These are phyloP conservation scores for Sordaria brevicollis DNA, from an alignment of 495 filamentous ascomycete species.

Conservation along the genomic window DNA sequence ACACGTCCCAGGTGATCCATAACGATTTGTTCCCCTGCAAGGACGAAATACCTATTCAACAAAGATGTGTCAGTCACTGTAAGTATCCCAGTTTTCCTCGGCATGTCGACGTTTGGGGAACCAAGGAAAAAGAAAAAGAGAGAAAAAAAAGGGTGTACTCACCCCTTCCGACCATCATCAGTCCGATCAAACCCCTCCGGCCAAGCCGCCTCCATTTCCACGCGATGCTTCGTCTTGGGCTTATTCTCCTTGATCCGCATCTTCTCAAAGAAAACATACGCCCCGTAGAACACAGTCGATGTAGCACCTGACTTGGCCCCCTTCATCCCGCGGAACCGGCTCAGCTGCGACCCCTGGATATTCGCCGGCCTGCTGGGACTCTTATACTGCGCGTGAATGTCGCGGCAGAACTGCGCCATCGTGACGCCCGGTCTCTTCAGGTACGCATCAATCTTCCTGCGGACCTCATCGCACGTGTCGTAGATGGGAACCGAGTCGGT, in stretches of 20 bases:
- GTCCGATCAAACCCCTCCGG: slow-evolving; percentile 11
- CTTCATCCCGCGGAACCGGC: slow-evolving; percentile 39
- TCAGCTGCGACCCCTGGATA: slow-evolving; percentile 26
- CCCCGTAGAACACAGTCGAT: slow-evolving; percentile 34
- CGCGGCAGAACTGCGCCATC: slow-evolving; percentile 42
- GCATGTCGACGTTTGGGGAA: not conserved
- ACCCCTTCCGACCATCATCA: not conserved
- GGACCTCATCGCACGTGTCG: slow-evolving; percentile 48
- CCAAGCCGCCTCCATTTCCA: slow-evolving; percentile 43
- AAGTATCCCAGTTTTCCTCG: not conserved
- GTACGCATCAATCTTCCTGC: slow-evolving; percentile 43
- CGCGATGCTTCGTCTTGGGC: slow-evolving; percentile 40
- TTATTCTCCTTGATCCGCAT: slow-evolving; percentile 42
- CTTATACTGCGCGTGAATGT: slow-evolving; percentile 27
- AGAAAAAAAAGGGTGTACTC: not conserved
- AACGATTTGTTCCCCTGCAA: not conserved
- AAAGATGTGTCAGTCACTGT: not conserved
- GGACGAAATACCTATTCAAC: not conserved
- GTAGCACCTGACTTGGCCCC: slow-evolving; percentile 34
- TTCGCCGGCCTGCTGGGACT: slow-evolving; percentile 2
- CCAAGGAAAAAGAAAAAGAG: too few species aligned
- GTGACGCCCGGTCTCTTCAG: slow-evolving; percentile 37
- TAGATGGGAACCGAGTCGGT: slow-evolving; percentile 33
- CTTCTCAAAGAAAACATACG: slow-evolving; percentile 53
- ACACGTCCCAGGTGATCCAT: not conserved